Percentiles rank a stretch among this genome's conserved stretches.
These are phyloP conservation scores for Corynascus novoguineensis DNA, from an alignment of 495 filamentous ascomycete genomes.

Conservation along the genomic window DNA sequence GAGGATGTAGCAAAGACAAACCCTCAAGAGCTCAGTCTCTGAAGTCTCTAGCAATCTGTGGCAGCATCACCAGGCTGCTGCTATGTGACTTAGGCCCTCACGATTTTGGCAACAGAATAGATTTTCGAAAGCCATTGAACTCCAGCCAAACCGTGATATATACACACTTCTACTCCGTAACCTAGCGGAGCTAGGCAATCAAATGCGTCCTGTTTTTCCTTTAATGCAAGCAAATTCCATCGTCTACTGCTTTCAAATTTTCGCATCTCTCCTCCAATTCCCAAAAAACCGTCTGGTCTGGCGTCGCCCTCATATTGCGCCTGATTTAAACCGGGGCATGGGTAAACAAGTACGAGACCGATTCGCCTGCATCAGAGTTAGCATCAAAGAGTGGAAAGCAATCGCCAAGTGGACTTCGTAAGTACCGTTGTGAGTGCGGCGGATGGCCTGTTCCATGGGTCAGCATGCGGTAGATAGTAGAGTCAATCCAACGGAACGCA, in stretches of 20 bases:
- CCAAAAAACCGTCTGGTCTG: neutral
- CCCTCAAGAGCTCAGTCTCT: no score
- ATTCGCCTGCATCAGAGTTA: slow-evolving; percentile 36
- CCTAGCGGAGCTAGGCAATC: neutral
- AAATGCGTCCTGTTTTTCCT: neutral
- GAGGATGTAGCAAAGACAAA: no score
- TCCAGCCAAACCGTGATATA: slow-evolving; percentile 3
- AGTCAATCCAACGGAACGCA: slow-evolving; percentile 24
- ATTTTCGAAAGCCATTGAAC: neutral
- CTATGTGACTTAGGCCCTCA: no score
- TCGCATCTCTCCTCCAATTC: neutral
- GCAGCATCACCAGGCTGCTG: no score
- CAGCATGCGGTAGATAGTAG: slow-evolving; percentile 34
- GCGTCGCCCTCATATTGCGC: neutral
- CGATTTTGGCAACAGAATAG: no score
- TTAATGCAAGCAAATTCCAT: neutral
- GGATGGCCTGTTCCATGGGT: slow-evolving; percentile 49
- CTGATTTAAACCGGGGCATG: slow-evolving; percentile 60
- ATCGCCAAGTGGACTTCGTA: slow-evolving; percentile 42
- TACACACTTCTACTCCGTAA: neutral
- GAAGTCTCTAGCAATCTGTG: no score
- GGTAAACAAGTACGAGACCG: slow-evolving; percentile 89
- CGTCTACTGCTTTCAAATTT: neutral
- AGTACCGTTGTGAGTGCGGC: slow-evolving; percentile 87
- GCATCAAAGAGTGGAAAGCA: slow-evolving; percentile 14